These are phyloP conservation scores for Chernovozyma sophiae-reginae DNA, from an alignment of 1,139 yeast genomes.

Conservation along the genomic window DNA sequence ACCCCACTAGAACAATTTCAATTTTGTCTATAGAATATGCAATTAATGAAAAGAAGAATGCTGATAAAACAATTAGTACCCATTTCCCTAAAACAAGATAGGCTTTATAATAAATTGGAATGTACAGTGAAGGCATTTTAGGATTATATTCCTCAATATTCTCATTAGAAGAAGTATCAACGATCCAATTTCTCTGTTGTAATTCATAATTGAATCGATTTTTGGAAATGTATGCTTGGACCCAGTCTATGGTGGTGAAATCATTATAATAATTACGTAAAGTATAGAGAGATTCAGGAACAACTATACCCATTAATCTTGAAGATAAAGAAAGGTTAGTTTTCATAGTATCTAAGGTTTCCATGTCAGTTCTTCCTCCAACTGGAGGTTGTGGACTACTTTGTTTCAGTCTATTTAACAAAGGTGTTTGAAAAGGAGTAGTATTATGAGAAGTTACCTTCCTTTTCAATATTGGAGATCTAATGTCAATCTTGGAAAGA, in stretches of 20 bases:
- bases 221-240: slow-evolving; percentile 46
- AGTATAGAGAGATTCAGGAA: slow-evolving; percentile 17
- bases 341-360: neutral
- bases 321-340: slow-evolving; percentile 16
- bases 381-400: neutral
- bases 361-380: slow-evolving; percentile 1
- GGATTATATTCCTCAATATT: neutral
- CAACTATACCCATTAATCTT: slow-evolving; percentile 13
- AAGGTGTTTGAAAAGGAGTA: slow-evolving; percentile 2
- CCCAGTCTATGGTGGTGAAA: slow-evolving; percentile 71
- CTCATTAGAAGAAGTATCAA: slow-evolving; percentile 3
- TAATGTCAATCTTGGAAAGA: slow-evolving; percentile 19
- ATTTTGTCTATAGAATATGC: slow-evolving; percentile 51
- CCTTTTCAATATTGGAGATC: slow-evolving; percentile 14
- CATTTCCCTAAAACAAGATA: slow-evolving; percentile 37
- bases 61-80: slow-evolving; percentile 48
- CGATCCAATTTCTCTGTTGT: slow-evolving; percentile 24
- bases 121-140: slow-evolving; percentile 5
- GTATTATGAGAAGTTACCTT: neutral
- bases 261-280: slow-evolving; percentile 50
- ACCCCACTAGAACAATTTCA: slow-evolving; percentile 50
- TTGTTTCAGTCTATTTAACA: neutral
- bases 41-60: slow-evolving; percentile 45
- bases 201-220: slow-evolving; percentile 44
- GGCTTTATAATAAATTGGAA: slow-evolving; percentile 22